phyloP scores from a whole-genome alignment of 257 asterid genomes.

The Petunia axillaris region DNA sequence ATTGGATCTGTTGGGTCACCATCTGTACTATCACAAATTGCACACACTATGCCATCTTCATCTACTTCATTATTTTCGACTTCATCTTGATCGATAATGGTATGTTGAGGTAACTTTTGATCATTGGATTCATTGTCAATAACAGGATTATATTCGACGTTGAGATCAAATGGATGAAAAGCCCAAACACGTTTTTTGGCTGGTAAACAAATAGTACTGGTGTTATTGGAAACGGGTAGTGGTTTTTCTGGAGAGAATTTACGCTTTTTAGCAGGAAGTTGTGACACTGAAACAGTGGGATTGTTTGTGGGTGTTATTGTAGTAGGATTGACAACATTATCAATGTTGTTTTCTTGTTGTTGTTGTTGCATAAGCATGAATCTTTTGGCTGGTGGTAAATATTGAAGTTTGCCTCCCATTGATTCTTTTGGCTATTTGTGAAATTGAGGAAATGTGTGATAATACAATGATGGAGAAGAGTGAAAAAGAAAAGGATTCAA shows the following conservation, averaged over 20 bases:
- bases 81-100: background rate
- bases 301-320: background rate
- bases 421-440: background rate
- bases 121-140: conserved; percentile 11
- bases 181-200: conserved; percentile 86
- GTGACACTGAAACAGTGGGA: background rate
- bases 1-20: conserved; percentile 87
- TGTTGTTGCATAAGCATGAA: conserved; percentile 54
- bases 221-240: conserved; percentile 26
- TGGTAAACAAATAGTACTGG: conserved; percentile 51
- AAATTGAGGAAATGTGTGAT: background rate
- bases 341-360: conserved; percentile 22
- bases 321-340: no score
- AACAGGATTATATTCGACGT: conserved; percentile 40
- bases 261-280: conserved; percentile 83
- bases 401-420: conserved; percentile 53
- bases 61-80: conserved; percentile 11
- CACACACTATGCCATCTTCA: conserved; percentile 79
- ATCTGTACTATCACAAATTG: conserved; percentile 76
- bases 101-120: background rate
- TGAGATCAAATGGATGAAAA: conserved; percentile 58
- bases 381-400: conserved; percentile 76
- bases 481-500: background rate
- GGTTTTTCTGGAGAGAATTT: conserved; percentile 44
- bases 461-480: background rate